Conservation (phyloP, 1,284 basidiomycete species). For the Ceratobasidium sp. region DNA sequence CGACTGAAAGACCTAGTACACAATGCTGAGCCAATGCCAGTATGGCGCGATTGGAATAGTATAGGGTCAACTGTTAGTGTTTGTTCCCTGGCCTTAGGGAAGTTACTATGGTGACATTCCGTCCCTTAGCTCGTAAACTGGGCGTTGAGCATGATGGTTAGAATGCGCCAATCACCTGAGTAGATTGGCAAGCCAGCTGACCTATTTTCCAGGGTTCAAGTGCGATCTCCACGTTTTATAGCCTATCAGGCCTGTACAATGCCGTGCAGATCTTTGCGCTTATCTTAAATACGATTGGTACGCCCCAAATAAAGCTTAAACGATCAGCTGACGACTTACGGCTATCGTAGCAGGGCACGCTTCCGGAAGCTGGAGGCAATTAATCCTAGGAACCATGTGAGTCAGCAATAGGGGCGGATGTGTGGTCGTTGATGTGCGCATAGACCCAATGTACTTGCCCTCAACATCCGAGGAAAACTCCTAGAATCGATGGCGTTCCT, state of each 20-base stretch:
- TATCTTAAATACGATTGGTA: slow-evolving; percentile 75
- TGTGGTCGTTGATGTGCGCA: slow-evolving; percentile 47
- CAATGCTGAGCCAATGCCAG: slow-evolving; percentile 65
- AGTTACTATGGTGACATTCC: slow-evolving; percentile 10
- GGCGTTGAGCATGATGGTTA: slow-evolving; percentile 67
- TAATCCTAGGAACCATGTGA: slow-evolving; percentile 78
- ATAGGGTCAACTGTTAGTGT: slow-evolving; percentile 62
- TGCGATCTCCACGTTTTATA: slow-evolving; percentile 74
- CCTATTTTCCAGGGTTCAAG: slow-evolving; percentile 71
- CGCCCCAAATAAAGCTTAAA: slow-evolving; percentile 46
- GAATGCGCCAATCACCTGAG: slow-evolving; percentile 56
- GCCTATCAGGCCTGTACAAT: slow-evolving; percentile 75
- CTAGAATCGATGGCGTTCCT: slow-evolving; percentile 70
- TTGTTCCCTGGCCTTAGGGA: neutral
- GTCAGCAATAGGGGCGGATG: slow-evolving; percentile 22
- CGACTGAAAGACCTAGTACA: slow-evolving; percentile 72
- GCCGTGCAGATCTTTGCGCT: slow-evolving; percentile 79
- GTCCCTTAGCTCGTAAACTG: slow-evolving; percentile 55
- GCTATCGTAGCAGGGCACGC: slow-evolving; percentile 19
- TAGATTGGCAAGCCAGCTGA: slow-evolving; percentile 14
- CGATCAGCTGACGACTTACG: slow-evolving; percentile 28
- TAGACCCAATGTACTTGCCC: slow-evolving; percentile 77
- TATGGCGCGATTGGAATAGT: slow-evolving; percentile 69
- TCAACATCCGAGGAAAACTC: slow-evolving; percentile 73
- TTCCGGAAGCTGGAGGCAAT: slow-evolving; percentile 65